Conservation (phyloP, 176 grass and related monocot genomes). For the Elaeis guineensis region DNA sequence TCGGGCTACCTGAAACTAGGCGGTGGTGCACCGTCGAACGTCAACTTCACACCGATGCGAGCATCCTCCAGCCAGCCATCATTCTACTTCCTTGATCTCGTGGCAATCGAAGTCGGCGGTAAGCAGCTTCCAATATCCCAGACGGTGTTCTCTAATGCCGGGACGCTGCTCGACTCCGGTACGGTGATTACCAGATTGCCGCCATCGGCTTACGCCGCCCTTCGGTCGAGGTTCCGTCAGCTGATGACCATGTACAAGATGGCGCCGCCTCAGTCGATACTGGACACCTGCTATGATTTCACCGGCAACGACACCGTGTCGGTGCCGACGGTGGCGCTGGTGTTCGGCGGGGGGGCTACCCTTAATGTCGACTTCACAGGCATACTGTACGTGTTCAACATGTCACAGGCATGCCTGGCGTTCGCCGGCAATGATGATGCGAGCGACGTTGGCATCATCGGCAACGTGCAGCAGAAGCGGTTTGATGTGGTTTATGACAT, state of each 20-base stretch:
- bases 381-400: constrained; percentile 43
- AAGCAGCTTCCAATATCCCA: background rate
- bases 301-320: constrained; percentile 27
- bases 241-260: background rate
- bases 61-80: background rate
- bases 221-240: background rate
- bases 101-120: background rate
- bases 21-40: background rate
- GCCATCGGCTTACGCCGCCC: background rate
- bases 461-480: constrained; percentile 76
- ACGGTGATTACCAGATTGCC: constrained; percentile 4
- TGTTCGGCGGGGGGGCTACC: constrained; percentile 37
- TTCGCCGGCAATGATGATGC: constrained; percentile 48
- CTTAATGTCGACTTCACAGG: constrained; percentile 42
- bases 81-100: background rate
- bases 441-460: constrained; percentile 39
- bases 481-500: constrained; percentile 64
- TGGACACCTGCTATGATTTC: constrained; percentile 87
- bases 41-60: constrained; percentile 2
- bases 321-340: constrained; percentile 49
- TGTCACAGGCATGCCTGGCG: constrained; percentile 61
- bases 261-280: constrained; percentile 48
- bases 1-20: background rate
- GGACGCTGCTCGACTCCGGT: constrained; percentile 4
- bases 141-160: background rate